Evolutionary conservation across 1,139 yeast genomes (phyloP).

Genomic region (Spencermartinsiella ligniputridi): DNA sequence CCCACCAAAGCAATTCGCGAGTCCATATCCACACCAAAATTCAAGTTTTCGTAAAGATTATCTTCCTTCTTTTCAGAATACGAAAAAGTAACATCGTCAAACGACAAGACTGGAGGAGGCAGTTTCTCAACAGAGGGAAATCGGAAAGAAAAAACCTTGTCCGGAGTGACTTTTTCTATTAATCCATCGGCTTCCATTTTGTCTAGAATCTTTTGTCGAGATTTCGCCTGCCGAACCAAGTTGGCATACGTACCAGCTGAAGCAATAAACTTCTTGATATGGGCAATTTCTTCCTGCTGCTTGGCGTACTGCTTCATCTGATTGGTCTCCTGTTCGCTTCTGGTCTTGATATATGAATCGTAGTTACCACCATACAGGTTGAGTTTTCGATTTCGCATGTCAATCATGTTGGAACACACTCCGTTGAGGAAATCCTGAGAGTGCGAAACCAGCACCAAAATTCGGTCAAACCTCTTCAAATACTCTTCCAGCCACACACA

Average conservation of each 20-base stretch:
- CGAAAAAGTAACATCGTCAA: slow-evolving; percentile 90
- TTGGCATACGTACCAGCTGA: slow-evolving; percentile 99
- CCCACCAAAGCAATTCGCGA: slow-evolving; percentile 98
- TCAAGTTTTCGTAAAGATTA: slow-evolving; percentile 82
- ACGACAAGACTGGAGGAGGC: slow-evolving; percentile 98
- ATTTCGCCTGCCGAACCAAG: slow-evolving; percentile 96
- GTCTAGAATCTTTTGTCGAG: slow-evolving; percentile 98
- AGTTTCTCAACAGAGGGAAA: slow-evolving; percentile 95
- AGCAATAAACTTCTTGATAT: slow-evolving; percentile 97
- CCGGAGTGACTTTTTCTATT: slow-evolving; percentile 88
- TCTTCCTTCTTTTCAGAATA: slow-evolving; percentile 86
- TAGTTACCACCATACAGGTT: slow-evolving; percentile 94
- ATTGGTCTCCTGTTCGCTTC: slow-evolving; percentile 89
- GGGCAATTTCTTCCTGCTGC: slow-evolving; percentile 98
- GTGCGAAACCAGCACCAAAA: slow-evolving; percentile 91
- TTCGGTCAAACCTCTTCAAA: slow-evolving; percentile 88
- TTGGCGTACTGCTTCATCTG: slow-evolving; percentile 96
- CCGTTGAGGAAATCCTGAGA: slow-evolving; percentile 99
- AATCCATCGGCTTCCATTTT: slow-evolving; percentile 99
- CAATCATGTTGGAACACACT: slow-evolving; percentile 97
- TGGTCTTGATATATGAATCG: slow-evolving; percentile 92
- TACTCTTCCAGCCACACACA: slow-evolving; percentile 99
- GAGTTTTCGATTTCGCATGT: slow-evolving; percentile 80
- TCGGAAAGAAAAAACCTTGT: slow-evolving; percentile 86
- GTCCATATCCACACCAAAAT: slow-evolving; percentile 99